A percentile compares a stretch with the other conserved stretches of the same genome.
phyloP scores from a whole-genome alignment of 208 protist genomes.

The Acanthamoeba castellanii region DNA sequence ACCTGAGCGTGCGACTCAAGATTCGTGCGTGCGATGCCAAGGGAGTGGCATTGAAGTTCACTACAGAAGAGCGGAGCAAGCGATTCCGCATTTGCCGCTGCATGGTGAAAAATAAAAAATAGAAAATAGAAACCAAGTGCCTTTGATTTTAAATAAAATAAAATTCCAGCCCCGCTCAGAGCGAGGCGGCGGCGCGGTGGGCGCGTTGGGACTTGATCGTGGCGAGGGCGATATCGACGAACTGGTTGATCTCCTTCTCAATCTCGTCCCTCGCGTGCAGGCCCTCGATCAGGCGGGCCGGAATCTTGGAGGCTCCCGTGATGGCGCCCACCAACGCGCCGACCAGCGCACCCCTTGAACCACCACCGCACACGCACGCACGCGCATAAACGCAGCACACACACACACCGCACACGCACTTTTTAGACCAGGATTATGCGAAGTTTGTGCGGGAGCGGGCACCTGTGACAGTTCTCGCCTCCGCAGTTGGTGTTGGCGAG shows the following conservation, averaged over 20 bases:
- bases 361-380: background rate
- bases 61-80: background rate
- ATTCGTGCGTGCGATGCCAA: background rate
- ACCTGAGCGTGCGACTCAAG: background rate
- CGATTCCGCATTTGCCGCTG: background rate
- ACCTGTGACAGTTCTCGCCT: conserved; percentile 67
- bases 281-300: conserved; percentile 37
- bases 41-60: background rate
- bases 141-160: too few relatives aligned
- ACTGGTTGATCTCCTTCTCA: conserved; percentile 69
- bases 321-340: conserved; percentile 55
- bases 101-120: background rate
- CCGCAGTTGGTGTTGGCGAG: conserved; percentile 73
- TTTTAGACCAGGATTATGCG: background rate
- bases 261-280: conserved; percentile 46
- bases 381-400: too few relatives aligned
- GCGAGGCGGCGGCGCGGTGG: background rate
- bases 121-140: background rate
- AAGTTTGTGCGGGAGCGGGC: background rate
- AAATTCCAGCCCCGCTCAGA: background rate
- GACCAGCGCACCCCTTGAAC: background rate
- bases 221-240: conserved; percentile 56
- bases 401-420: background rate
- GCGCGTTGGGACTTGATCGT: background rate
- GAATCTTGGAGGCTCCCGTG: conserved; percentile 48